Evolutionary conservation across 805 yeast species (phyloP).

Genomic region (Saturnispora bothae): DNA sequence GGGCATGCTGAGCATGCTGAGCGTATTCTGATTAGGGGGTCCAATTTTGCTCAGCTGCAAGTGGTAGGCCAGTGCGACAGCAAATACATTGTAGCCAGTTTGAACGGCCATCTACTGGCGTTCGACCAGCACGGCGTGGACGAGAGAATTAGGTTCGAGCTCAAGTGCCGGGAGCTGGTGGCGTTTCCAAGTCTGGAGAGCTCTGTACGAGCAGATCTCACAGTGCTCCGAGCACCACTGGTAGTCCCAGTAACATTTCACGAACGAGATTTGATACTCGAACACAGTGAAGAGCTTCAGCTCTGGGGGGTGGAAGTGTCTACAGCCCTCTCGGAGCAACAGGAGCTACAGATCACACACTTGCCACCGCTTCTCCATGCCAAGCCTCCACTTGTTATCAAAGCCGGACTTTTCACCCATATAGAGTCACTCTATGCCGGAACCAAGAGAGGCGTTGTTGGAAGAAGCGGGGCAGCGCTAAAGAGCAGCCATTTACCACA

Average conservation of each 20-base stretch:
- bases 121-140: constrained; percentile 84
- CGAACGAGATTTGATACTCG: background rate
- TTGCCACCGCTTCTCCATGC: background rate
- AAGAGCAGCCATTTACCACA: too few relatives aligned
- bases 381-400: constrained; percentile 3
- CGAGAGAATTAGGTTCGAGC: constrained; percentile 60
- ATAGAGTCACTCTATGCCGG: constrained; percentile 16
- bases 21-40: too few relatives aligned
- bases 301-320: background rate
- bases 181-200: too few relatives aligned
- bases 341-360: background rate
- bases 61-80: constrained; percentile 50
- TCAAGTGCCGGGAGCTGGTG: constrained; percentile 31
- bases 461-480: background rate
- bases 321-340: too few relatives aligned
- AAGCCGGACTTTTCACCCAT: constrained; percentile 13
- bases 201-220: too few relatives aligned
- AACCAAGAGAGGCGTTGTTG: too few relatives aligned
- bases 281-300: constrained; percentile 11
- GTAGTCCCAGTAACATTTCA: too few relatives aligned
- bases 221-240: too few relatives aligned
- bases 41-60: constrained; percentile 15
- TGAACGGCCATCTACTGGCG: constrained; percentile 21
- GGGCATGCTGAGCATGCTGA: too few relatives aligned
- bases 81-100: constrained; percentile 48